Percentiles rank a stretch among this genome's conserved stretches.
Evolutionary conservation across 495 filamentous ascomycete species (phyloP).

Genomic region (Penicillium antarcticum): DNA sequence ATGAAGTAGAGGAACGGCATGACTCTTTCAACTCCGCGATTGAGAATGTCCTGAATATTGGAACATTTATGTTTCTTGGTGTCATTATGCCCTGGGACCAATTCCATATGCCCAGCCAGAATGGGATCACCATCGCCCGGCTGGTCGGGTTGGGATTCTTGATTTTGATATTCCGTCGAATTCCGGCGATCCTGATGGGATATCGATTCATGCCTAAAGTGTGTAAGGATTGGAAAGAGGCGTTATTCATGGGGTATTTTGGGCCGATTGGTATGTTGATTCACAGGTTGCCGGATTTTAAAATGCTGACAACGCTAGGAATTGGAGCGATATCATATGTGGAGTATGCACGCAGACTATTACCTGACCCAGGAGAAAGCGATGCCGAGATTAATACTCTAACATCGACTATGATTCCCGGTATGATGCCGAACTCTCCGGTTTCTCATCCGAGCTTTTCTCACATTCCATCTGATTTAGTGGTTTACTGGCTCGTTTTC

Average conservation of each 20-base stretch:
- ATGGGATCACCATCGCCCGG: constrained; percentile 30
- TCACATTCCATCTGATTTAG: constrained; percentile 9
- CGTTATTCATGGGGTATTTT: constrained; percentile 40
- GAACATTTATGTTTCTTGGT: constrained; percentile 43
- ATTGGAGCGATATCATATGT: constrained; percentile 38
- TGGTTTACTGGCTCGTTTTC: constrained; percentile 58
- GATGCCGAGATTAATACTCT: constrained; percentile 52
- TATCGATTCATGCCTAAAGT: constrained; percentile 38
- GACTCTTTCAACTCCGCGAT: constrained; percentile 38
- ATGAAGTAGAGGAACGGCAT: constrained; percentile 31
- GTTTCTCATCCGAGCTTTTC: no score
- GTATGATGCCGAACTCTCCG: constrained; percentile 9
- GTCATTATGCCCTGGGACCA: constrained; percentile 39
- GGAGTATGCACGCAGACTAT: constrained; percentile 53
- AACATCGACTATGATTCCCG: constrained; percentile 45
- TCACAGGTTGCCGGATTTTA: not conserved
- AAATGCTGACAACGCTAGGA: constrained; percentile 17
- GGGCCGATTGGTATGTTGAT: constrained; percentile 33
- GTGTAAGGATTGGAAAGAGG: constrained; percentile 36
- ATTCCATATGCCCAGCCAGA: constrained; percentile 23
- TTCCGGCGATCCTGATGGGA: constrained; percentile 34
- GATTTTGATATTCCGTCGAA: constrained; percentile 35
- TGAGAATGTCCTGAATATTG: constrained; percentile 37
- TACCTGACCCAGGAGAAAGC: constrained; percentile 46
- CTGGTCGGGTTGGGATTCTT: constrained; percentile 29